phyloP scores from a whole-genome alignment of 208 protist genomes.

The Kentomonas sorsogonicus region DNA sequence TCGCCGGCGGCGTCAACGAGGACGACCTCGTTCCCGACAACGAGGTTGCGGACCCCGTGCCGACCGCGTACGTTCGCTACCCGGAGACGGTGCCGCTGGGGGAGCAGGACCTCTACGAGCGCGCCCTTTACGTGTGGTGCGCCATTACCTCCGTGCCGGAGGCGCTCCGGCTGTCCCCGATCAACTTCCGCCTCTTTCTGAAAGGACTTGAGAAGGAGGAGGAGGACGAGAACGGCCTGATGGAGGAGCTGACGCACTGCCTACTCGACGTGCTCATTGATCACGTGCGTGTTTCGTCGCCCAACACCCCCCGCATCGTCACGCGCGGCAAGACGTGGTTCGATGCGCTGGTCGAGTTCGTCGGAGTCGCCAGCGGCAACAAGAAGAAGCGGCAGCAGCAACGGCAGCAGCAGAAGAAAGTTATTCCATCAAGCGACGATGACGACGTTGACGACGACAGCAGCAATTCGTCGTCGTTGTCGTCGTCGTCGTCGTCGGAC shows the following conservation, averaged over 20 bases:
- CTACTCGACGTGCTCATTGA: slow-evolving; percentile 55
- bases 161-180: slow-evolving; percentile 62
- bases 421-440: slow-evolving; percentile 7
- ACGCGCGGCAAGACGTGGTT: slow-evolving; percentile 79
- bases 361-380: slow-evolving; percentile 63
- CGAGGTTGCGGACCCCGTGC: slow-evolving; percentile 32
- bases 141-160: slow-evolving; percentile 65
- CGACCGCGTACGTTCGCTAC: slow-evolving; percentile 54
- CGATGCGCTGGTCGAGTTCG: slow-evolving; percentile 67
- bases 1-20: slow-evolving; percentile 30
- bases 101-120: slow-evolving; percentile 43
- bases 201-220: slow-evolving; percentile 56
- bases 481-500: neutral
- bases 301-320: slow-evolving; percentile 38
- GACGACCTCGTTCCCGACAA: slow-evolving; percentile 31
- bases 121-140: slow-evolving; percentile 70
- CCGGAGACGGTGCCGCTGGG: slow-evolving; percentile 27
- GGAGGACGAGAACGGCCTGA: slow-evolving; percentile 64
- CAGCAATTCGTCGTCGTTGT: neutral
- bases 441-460: neutral
- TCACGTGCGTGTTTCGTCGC: slow-evolving; percentile 32
- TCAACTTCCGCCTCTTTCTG: slow-evolving; percentile 72
- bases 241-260: slow-evolving; percentile 69
- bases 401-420: slow-evolving; percentile 21
- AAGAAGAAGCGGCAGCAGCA: slow-evolving; percentile 53